Evolutionary conservation across 1,284 basidiomycete species (phyloP).

Genomic region (Ganoderma sinense): DNA sequence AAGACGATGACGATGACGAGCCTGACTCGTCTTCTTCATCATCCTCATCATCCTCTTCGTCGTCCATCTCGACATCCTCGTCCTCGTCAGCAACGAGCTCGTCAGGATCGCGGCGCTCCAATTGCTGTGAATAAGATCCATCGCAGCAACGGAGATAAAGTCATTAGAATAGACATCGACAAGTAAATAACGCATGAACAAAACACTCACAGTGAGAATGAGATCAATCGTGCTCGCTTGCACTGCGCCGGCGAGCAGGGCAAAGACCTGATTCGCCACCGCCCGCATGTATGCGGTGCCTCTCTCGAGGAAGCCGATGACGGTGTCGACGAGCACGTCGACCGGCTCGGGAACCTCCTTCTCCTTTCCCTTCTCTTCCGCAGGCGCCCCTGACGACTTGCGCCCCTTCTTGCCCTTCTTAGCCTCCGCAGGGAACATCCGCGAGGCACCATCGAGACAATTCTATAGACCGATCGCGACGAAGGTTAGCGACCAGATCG

Average conservation of each 20-base stretch:
- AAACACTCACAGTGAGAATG: constrained; percentile 76
- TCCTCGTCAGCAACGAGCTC: constrained; percentile 58
- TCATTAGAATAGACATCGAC: not conserved
- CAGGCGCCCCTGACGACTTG: constrained; percentile 46
- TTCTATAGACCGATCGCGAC: constrained; percentile 26
- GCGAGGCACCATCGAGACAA: constrained; percentile 56
- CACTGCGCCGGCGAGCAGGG: constrained; percentile 74
- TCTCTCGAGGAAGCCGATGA: constrained; percentile 90
- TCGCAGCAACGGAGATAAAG: constrained; percentile 22
- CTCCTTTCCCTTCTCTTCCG: constrained; percentile 40
- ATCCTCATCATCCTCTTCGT: constrained; percentile 48
- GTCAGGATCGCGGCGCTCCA: constrained; percentile 74
- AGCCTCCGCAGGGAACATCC: constrained; percentile 53
- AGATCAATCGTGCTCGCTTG: constrained; percentile 83
- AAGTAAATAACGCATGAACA: not conserved
- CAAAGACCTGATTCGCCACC: constrained; percentile 85
- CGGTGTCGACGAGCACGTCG: constrained; percentile 86
- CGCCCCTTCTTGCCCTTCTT: constrained; percentile 54
- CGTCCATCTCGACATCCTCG: constrained; percentile 47
- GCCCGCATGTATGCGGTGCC: constrained; percentile 85
- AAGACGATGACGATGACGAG: constrained; percentile 20
- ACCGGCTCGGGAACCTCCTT: constrained; percentile 65
- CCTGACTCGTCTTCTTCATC: constrained; percentile 46
- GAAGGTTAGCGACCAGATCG: constrained; percentile 2
- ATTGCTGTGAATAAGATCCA: constrained; percentile 64